Evolutionary conservation across 768 basidiomycete species (phyloP).

Genomic region (Sistotremastrum suecicum): DNA sequence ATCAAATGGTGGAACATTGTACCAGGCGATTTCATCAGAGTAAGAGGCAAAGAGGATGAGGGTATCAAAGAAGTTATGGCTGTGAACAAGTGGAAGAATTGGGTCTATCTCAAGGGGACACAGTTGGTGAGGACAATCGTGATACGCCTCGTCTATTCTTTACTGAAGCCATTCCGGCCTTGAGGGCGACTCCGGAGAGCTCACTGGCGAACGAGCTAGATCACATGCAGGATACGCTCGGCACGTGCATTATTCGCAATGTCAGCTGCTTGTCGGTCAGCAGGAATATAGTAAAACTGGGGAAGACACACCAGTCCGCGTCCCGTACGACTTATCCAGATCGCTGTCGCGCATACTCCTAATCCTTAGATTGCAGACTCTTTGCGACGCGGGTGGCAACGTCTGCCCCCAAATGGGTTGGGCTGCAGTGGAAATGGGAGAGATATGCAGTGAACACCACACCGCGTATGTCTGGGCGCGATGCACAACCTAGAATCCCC

Average conservation of each 20-base stretch:
- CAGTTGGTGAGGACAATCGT: conserved; percentile 22
- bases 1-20: conserved; percentile 83
- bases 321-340: conserved; percentile 31
- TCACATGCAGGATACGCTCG: conserved; percentile 9
- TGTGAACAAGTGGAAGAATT: conserved; percentile 61
- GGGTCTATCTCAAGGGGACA: conserved; percentile 42
- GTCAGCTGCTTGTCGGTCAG: conserved; percentile 65
- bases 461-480: conserved; percentile 37
- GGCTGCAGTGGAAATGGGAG: conserved; percentile 54
- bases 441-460: conserved; percentile 54
- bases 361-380: conserved; percentile 30
- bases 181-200: background rate
- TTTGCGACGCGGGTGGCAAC: conserved; percentile 63
- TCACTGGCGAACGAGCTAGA: too few relatives aligned
- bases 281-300: conserved; percentile 39
- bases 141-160: background rate
- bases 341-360: conserved; percentile 10
- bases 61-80: conserved; percentile 55
- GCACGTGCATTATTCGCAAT: conserved; percentile 63
- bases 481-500: conserved; percentile 20
- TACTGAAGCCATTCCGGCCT: background rate
- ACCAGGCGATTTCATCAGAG: conserved; percentile 65
- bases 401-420: conserved; percentile 43
- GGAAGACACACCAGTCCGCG: conserved; percentile 20
- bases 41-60: conserved; percentile 49